Evolutionary conservation across 169 alveolate genomes (phyloP).

Genomic region (Cryptosporidium ryanae): DNA sequence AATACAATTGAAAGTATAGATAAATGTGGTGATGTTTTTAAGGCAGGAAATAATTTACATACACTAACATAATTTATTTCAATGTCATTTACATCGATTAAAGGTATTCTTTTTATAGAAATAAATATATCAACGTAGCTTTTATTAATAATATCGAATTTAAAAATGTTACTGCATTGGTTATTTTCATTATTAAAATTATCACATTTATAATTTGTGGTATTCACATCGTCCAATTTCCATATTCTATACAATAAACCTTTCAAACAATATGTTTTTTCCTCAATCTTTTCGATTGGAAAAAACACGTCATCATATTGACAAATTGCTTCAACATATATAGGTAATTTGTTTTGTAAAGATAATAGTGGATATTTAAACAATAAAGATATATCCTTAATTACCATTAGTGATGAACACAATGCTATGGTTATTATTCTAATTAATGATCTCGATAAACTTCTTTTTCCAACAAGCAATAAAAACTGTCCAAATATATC

Average conservation of each 20-base stretch:
- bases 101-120: conserved; percentile 38
- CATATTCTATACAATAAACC: conserved; percentile 52
- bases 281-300: conserved; percentile 41
- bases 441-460: conserved; percentile 47
- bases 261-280: conserved; percentile 42
- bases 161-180: background rate
- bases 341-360: conserved; percentile 35
- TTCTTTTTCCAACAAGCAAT: conserved; percentile 14
- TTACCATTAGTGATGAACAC: conserved; percentile 64
- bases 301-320: conserved; percentile 63
- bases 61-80: conserved; percentile 50
- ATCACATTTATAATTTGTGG: background rate
- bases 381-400: conserved; percentile 34
- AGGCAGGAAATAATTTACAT: background rate
- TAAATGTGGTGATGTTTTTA: conserved; percentile 4
- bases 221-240: background rate
- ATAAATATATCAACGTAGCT: conserved; percentile 30
- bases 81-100: conserved; percentile 27
- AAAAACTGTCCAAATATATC: conserved; percentile 56
- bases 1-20: conserved; percentile 32
- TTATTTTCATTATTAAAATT: background rate
- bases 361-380: conserved; percentile 60
- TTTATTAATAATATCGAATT: no score
- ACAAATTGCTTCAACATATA: conserved; percentile 31
- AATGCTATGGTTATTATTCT: conserved; percentile 53